Percentiles rank a stretch among this genome's conserved stretches.
These are phyloP conservation scores for Psilocybe azurescens DNA, from an alignment of 768 basidiomycete genomes.

Conservation along the genomic window DNA sequence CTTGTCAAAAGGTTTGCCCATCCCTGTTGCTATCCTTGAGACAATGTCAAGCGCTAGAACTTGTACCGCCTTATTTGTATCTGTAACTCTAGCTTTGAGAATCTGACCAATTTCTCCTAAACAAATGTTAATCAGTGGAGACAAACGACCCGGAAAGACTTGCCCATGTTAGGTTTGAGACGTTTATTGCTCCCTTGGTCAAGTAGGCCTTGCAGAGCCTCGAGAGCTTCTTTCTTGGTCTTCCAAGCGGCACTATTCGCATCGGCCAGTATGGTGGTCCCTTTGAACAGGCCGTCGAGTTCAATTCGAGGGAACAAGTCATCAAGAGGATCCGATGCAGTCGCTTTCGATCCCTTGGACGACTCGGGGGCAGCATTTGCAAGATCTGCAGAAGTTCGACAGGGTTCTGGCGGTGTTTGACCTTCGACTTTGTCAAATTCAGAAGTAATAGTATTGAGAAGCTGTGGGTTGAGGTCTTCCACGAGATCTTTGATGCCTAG, in stretches of 20 bases:
- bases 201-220: constrained; percentile 78
- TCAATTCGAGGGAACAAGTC: constrained; percentile 97
- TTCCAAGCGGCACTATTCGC: constrained; percentile 97
- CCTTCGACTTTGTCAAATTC: constrained; percentile 96
- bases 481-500: constrained; percentile 90
- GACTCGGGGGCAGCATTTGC: constrained; percentile 50
- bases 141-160: constrained; percentile 13
- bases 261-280: constrained; percentile 81
- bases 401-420: constrained; percentile 76
- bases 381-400: constrained; percentile 78
- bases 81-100: constrained; percentile 85
- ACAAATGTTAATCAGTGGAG: constrained; percentile 7
- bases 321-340: constrained; percentile 77
- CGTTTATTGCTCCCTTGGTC: constrained; percentile 94
- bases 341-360: constrained; percentile 46
- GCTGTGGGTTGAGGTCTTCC: constrained; percentile 93
- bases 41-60: constrained; percentile 89
- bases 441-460: constrained; percentile 84
- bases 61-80: constrained; percentile 96
- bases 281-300: constrained; percentile 83
- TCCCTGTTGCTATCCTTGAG: constrained; percentile 86
- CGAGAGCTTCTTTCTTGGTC: constrained; percentile 93
- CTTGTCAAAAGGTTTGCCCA: constrained; percentile 97
- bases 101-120: constrained; percentile 90
- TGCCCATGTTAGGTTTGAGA: constrained; percentile 89